These are phyloP conservation scores for Solanum paucissectum DNA, from an alignment of 257 asterid genomes.

Conservation along the genomic window DNA sequence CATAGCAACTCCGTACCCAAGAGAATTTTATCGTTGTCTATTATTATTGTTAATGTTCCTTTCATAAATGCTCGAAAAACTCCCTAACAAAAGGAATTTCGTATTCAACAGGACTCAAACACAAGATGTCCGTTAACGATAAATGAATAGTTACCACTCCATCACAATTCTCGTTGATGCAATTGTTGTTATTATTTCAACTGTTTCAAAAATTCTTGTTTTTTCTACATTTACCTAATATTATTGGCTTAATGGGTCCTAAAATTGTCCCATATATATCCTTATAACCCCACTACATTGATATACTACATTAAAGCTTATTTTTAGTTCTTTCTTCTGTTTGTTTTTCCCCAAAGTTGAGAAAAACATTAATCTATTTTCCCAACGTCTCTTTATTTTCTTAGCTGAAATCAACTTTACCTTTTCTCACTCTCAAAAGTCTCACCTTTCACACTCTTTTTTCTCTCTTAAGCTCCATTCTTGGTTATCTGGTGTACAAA, in stretches of 20 bases:
- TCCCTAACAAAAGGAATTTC: too few species aligned
- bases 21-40: too few species aligned
- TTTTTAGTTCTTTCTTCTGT: neutral
- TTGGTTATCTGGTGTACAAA: neutral
- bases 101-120: rapidly evolving
- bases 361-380: slow-evolving; percentile 19
- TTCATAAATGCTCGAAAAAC: too few species aligned
- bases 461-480: neutral
- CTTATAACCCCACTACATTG: neutral
- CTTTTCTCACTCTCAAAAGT: slow-evolving; percentile 30
- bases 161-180: too few species aligned
- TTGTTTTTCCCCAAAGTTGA: neutral
- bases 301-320: neutral
- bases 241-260: neutral
- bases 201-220: neutral
- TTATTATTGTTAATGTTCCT: too few species aligned
- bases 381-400: slow-evolving; percentile 30
- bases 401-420: slow-evolving; percentile 47
- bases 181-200: neutral
- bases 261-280: neutral
- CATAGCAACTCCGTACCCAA: too few species aligned
- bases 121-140: rapidly evolving
- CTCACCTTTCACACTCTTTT: slow-evolving; percentile 15
- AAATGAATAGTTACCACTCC: too few species aligned
- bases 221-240: neutral